phyloP scores from a whole-genome alignment of 441 rosid species.

The Aquilaria agallochum region DNA sequence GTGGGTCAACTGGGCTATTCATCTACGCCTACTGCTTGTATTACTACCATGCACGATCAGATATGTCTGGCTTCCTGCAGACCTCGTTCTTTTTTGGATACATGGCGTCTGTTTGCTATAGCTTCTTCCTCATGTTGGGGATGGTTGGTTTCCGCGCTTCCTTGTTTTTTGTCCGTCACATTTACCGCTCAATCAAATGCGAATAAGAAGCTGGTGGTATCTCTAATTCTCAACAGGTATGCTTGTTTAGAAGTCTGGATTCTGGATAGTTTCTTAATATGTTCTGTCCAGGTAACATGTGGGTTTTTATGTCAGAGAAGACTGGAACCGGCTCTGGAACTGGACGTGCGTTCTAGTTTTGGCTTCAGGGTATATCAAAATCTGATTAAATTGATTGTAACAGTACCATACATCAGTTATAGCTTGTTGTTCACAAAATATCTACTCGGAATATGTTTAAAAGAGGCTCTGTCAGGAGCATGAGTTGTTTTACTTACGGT shows the following conservation, averaged over 20 bases:
- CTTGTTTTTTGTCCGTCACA: slow-evolving; percentile 37
- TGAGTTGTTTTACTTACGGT: too few relatives aligned
- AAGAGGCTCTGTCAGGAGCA: too few relatives aligned
- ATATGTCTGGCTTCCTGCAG: slow-evolving; percentile 39
- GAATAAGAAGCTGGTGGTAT: slow-evolving; percentile 18
- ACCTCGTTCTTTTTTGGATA: slow-evolving; percentile 40
- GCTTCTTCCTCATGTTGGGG: slow-evolving; percentile 42
- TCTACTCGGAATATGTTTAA: too few relatives aligned
- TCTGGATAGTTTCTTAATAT: too few relatives aligned
- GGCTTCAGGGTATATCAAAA: too few relatives aligned
- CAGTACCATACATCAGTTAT: too few relatives aligned
- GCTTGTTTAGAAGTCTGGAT: not conserved
- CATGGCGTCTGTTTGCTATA: slow-evolving; percentile 39
- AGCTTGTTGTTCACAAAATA: too few relatives aligned
- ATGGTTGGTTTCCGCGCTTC: slow-evolving; percentile 30
- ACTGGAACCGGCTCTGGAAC: too few relatives aligned
- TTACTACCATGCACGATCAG: slow-evolving; percentile 30
- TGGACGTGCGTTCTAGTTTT: too few relatives aligned
- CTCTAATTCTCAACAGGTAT: slow-evolving; percentile 1
- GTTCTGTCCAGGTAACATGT: too few relatives aligned
- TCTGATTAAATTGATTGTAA: too few relatives aligned
- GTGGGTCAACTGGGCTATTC: slow-evolving; percentile 39
- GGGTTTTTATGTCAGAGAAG: too few relatives aligned
- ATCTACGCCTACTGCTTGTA: slow-evolving; percentile 29
- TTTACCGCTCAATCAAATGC: slow-evolving; percentile 35